Conservation (phyloP, 179 eudicot species). For the Monotropa hypopitys region DNA sequence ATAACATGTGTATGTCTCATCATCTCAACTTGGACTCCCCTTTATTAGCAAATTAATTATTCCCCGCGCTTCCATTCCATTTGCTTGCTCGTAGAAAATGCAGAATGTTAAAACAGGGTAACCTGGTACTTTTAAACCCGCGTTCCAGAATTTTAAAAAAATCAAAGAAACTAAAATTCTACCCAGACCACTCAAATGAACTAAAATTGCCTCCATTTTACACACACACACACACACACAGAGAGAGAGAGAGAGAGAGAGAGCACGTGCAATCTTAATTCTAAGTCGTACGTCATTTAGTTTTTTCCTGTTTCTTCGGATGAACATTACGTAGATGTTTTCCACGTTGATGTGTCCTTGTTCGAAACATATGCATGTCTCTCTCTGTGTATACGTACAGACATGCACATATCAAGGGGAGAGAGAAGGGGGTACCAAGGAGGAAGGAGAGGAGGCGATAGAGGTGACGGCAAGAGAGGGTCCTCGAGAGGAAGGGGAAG, state of each 20-base stretch:
- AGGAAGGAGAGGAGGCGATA: constrained; percentile 43
- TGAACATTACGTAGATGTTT: background rate
- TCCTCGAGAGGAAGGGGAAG: constrained; percentile 37
- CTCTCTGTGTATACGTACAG: background rate
- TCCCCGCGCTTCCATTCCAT: background rate
- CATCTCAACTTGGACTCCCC: background rate
- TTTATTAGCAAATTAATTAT: background rate
- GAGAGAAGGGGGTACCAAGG: constrained; percentile 27
- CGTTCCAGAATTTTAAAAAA: background rate
- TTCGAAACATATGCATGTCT: background rate
- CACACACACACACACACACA: too few species aligned
- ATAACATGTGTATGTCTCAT: background rate
- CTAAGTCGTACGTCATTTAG: background rate
- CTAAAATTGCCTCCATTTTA: background rate
- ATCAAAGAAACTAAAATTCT: background rate
- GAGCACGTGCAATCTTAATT: background rate
- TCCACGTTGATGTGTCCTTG: background rate
- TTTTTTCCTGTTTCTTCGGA: background rate
- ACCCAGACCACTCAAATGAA: background rate
- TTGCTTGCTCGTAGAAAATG: background rate
- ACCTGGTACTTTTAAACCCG: background rate
- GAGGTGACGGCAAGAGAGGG: constrained; percentile 70
- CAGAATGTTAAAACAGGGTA: background rate
- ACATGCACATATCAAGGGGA: background rate
- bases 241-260: background rate